Evolutionary conservation across 768 basidiomycete genomes (phyloP).

Genomic region (Trametes meyenii): DNA sequence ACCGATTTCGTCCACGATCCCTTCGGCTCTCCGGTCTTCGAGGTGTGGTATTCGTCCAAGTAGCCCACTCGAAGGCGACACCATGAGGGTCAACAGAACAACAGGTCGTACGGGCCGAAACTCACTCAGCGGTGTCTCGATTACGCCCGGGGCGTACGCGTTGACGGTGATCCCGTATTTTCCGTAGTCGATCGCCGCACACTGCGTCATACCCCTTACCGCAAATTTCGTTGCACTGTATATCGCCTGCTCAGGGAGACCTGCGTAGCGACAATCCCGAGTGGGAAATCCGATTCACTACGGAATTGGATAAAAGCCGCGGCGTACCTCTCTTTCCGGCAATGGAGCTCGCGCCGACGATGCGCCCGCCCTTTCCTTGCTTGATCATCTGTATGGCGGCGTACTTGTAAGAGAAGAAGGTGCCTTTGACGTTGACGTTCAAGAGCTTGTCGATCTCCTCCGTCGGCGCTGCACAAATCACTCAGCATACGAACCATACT

Average conservation of each 20-base stretch:
- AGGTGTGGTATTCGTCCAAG: conserved; percentile 22
- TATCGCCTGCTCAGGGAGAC: conserved; percentile 14
- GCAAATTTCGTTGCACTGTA: conserved; percentile 37
- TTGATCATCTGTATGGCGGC: conserved; percentile 44
- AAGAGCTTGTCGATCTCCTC: conserved; percentile 39
- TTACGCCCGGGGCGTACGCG: conserved; percentile 33
- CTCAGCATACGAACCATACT: not conserved
- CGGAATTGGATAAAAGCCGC: not conserved
- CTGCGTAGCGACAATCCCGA: not conserved
- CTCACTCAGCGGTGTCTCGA: conserved; percentile 28
- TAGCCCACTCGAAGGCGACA: conserved; percentile 1
- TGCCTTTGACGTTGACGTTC: conserved; percentile 44
- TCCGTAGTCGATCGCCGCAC: conserved; percentile 32
- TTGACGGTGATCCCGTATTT: conserved; percentile 34
- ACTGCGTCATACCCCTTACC: conserved; percentile 33
- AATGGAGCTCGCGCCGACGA: conserved; percentile 39
- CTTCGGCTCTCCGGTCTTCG: conserved; percentile 13
- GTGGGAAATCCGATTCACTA: not conserved
- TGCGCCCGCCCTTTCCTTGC: conserved; percentile 44
- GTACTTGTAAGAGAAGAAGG: conserved; percentile 44
- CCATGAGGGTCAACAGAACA: not conserved
- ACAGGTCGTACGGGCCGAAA: not conserved
- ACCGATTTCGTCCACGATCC: conserved; percentile 18
- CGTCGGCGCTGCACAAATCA: conserved; percentile 23
- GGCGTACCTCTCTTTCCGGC: conserved; percentile 29